Evolutionary conservation across 2,329 filamentous ascomycete genomes (phyloP).

Genomic region (Spiromastix sp.): DNA sequence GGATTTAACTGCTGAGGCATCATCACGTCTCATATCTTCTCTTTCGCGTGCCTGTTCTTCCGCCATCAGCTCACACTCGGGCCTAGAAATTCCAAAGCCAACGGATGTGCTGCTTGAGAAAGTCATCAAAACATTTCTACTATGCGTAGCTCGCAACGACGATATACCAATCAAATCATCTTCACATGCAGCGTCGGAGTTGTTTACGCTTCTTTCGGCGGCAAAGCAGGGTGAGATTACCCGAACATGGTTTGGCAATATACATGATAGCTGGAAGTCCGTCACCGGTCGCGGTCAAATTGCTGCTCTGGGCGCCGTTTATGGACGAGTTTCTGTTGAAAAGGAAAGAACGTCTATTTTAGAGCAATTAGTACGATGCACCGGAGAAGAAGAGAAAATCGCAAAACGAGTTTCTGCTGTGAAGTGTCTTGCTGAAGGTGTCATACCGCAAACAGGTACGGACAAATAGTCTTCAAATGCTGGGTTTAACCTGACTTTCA

Average conservation of each 20-base stretch:
- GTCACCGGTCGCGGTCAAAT: slow-evolving; percentile 35
- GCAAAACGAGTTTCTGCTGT: slow-evolving; percentile 32
- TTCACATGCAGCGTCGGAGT: slow-evolving; percentile 27
- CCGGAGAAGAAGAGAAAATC: slow-evolving; percentile 28
- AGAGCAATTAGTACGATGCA: slow-evolving; percentile 23
- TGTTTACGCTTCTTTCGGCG: slow-evolving; percentile 28
- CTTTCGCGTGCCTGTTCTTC: slow-evolving; percentile 21
- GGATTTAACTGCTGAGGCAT: slow-evolving; percentile 32
- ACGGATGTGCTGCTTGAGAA: slow-evolving; percentile 18
- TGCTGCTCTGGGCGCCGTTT: slow-evolving; percentile 31
- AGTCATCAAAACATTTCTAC: slow-evolving; percentile 24
- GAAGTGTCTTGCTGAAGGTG: slow-evolving; percentile 25
- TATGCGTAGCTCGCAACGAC: slow-evolving; percentile 31
- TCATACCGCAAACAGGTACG: slow-evolving; percentile 29
- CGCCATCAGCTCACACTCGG: slow-evolving; percentile 5
- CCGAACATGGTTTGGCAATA: slow-evolving; percentile 29
- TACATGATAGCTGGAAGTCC: slow-evolving; percentile 25
- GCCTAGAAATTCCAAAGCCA: slow-evolving; percentile 9
- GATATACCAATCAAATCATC: slow-evolving; percentile 31
- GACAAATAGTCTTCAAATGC: slow-evolving; percentile 2
- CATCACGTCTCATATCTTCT: slow-evolving; percentile 28
- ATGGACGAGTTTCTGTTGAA: slow-evolving; percentile 19
- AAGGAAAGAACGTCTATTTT: slow-evolving; percentile 20
- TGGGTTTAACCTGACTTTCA: slow-evolving; percentile 12
- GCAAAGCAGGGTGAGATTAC: slow-evolving; percentile 25